phyloP scores from a whole-genome alignment of 2,329 filamentous ascomycete genomes.

The Colletotrichum noveboracense region DNA sequence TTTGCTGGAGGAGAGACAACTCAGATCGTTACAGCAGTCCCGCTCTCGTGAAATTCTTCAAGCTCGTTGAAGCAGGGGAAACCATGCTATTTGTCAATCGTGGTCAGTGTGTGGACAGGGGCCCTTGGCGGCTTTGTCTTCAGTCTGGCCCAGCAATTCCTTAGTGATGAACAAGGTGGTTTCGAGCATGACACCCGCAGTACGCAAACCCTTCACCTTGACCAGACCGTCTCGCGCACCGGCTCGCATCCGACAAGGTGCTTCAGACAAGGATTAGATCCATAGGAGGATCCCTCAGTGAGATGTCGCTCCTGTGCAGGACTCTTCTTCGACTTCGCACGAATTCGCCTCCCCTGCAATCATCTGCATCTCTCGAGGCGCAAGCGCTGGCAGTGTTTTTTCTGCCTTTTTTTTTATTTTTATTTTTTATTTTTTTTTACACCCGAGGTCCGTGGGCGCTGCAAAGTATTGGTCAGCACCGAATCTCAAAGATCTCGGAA shows the following conservation, averaged over 20 bases:
- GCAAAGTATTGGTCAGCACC: background rate
- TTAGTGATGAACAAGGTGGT: background rate
- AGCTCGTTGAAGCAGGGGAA: background rate
- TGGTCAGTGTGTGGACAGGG: background rate
- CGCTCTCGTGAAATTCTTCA: background rate
- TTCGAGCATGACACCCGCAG: background rate
- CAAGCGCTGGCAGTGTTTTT: background rate
- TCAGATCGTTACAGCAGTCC: background rate
- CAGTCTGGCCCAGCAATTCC: background rate
- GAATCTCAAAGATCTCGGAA: background rate
- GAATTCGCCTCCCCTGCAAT: background rate
- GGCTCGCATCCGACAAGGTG: background rate
- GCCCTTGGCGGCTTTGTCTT: background rate
- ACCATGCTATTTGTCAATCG: conserved; percentile 21
- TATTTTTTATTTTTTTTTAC: no score
- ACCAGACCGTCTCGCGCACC: background rate
- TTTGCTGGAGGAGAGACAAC: background rate
- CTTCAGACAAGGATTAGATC: background rate
- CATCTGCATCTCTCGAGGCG: background rate
- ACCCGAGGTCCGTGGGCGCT: background rate
- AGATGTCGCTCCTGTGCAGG: background rate
- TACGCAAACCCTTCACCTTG: background rate
- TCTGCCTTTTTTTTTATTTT: background rate
- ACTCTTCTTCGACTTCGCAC: background rate
- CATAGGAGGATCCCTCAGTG: background rate